phyloP scores from a whole-genome alignment of 768 basidiomycete genomes.

The Dendrothele bispora region DNA sequence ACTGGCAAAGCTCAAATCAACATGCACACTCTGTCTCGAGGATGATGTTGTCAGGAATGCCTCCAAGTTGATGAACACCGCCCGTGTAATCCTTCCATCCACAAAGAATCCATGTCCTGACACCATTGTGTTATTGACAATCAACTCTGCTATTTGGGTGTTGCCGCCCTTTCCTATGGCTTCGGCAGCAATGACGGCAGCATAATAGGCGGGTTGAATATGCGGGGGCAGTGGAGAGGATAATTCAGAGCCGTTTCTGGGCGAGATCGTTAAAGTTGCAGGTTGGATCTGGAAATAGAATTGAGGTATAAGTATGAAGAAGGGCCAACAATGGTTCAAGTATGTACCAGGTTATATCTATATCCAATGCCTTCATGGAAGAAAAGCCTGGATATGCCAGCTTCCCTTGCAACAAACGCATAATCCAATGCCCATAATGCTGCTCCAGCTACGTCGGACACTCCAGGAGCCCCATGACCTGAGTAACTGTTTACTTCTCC shows the following conservation, averaged over 20 bases:
- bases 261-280: slow-evolving; percentile 38
- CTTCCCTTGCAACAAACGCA: slow-evolving; percentile 48
- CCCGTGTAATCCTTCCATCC: slow-evolving; percentile 27
- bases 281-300: slow-evolving; percentile 40
- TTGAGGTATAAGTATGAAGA: background rate
- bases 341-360: slow-evolving; percentile 62
- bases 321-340: background rate
- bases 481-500: slow-evolving; percentile 63
- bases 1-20: slow-evolving; percentile 39
- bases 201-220: slow-evolving; percentile 45
- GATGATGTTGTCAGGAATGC: slow-evolving; percentile 28
- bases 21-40: slow-evolving; percentile 36
- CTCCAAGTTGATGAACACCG: slow-evolving; percentile 40
- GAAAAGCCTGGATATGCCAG: slow-evolving; percentile 38
- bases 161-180: slow-evolving; percentile 35
- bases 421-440: slow-evolving; percentile 71
- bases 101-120: slow-evolving; percentile 48
- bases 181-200: slow-evolving; percentile 38
- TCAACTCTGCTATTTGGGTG: slow-evolving; percentile 35
- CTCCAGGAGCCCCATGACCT: slow-evolving; percentile 29
- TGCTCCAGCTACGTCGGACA: slow-evolving; percentile 38
- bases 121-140: slow-evolving; percentile 29
- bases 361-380: slow-evolving; percentile 71
- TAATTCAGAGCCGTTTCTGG: slow-evolving; percentile 41
- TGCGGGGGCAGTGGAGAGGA: slow-evolving; percentile 38